A percentile compares a stretch with the other conserved stretches of the same genome.
These are phyloP conservation scores for Sporopachydermia lactativora DNA, from an alignment of 805 yeast genomes.

Conservation along the genomic window DNA sequence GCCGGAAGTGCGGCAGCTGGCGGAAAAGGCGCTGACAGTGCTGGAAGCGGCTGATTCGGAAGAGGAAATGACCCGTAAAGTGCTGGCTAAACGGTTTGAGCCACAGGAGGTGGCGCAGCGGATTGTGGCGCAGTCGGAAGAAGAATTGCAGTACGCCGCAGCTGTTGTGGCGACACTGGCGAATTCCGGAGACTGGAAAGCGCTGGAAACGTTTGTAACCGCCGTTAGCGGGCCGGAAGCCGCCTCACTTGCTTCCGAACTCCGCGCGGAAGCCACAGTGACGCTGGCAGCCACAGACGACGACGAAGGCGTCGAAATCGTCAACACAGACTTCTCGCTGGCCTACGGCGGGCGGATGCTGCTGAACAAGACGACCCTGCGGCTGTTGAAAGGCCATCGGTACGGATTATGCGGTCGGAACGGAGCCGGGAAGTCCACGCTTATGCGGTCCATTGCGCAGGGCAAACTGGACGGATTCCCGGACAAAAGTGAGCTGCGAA, in stretches of 20 bases:
- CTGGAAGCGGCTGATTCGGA: slow-evolving; percentile 66
- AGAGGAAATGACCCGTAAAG: slow-evolving; percentile 33
- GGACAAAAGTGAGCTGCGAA: slow-evolving; percentile 66
- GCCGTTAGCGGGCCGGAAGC: slow-evolving; percentile 15
- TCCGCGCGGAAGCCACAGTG: slow-evolving; percentile 18
- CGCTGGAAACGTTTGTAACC: slow-evolving; percentile 39
- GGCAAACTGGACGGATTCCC: slow-evolving; percentile 98
- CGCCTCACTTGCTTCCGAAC: slow-evolving; percentile 9
- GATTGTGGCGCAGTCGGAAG: slow-evolving; percentile 22
- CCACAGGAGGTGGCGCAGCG: slow-evolving; percentile 33
- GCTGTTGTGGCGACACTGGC: slow-evolving; percentile 44
- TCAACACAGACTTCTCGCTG: slow-evolving; percentile 85
- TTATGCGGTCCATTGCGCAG: slow-evolving; percentile 92
- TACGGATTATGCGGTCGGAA: slow-evolving; percentile 97
- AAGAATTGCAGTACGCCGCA: slow-evolving; percentile 33
- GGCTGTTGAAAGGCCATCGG: slow-evolving; percentile 87
- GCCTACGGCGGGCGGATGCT: slow-evolving; percentile 98
- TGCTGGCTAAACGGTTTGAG: slow-evolving; percentile 63
- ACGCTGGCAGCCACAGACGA: slow-evolving; percentile 29
- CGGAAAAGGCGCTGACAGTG: slow-evolving; percentile 72
- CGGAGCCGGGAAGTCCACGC: slow-evolving; percentile 97
- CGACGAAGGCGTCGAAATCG: slow-evolving; percentile 81
- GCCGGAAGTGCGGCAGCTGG: slow-evolving; percentile 93
- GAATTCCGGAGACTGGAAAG: slow-evolving; percentile 62
- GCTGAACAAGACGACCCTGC: slow-evolving; percentile 78